These are phyloP conservation scores for Dioszegia aurantiaca DNA, from an alignment of 768 basidiomycete genomes.

Conservation along the genomic window DNA sequence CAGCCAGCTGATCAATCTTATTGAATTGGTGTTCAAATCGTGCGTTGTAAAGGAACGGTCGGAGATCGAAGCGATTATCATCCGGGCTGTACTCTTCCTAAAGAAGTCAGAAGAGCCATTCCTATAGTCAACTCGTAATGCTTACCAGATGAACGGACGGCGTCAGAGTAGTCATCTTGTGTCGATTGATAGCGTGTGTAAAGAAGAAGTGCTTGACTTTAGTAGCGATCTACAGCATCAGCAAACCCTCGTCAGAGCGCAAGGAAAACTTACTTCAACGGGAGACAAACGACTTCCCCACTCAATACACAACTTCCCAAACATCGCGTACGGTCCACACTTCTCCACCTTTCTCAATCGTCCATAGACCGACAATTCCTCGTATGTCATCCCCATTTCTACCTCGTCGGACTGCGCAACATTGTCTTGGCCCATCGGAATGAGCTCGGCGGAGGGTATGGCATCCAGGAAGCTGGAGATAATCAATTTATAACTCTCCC, in stretches of 20 bases:
- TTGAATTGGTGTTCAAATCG: conserved; percentile 95
- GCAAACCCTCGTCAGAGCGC: neutral
- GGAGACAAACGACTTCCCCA: conserved; percentile 88
- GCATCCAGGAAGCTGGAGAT: conserved; percentile 84
- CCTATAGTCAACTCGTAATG: neutral
- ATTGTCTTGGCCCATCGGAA: conserved; percentile 80
- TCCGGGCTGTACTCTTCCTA: conserved; percentile 96
- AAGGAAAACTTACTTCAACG: conserved; percentile 61
- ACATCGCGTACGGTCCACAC: conserved; percentile 96
- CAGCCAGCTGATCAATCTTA: conserved; percentile 87
- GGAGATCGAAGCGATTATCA: conserved; percentile 91
- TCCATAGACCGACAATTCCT: conserved; percentile 90
- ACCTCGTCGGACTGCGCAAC: conserved; percentile 97
- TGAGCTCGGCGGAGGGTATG: conserved; percentile 90
- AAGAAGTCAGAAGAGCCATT: neutral
- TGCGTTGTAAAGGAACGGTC: conserved; percentile 93
- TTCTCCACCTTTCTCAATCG: conserved; percentile 92
- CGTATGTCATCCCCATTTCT: conserved; percentile 99
- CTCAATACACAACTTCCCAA: conserved; percentile 88
- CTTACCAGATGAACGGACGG: conserved; percentile 46
- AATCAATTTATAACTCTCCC: no score
- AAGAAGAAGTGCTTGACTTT: conserved; percentile 98
- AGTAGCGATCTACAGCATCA: conserved; percentile 70
- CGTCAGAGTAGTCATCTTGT: conserved; percentile 73
- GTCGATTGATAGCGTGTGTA: conserved; percentile 90